These are phyloP conservation scores for Rhodotorula sp. DNA, from an alignment of 1,284 basidiomycete genomes.

Conservation along the genomic window DNA sequence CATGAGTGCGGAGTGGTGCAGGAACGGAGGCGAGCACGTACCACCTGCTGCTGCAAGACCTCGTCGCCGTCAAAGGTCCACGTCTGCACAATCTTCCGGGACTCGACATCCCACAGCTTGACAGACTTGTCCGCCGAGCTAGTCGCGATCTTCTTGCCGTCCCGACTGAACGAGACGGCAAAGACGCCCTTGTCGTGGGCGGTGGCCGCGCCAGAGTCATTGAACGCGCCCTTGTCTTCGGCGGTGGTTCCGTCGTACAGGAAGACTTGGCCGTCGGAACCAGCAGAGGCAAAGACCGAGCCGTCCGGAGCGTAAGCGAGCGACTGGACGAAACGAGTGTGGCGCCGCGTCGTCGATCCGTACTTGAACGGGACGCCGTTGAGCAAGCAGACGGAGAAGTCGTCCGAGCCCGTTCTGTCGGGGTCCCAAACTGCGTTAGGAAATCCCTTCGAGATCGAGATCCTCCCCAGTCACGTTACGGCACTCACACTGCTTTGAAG, in stretches of 20 bases:
- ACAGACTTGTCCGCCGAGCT: constrained; percentile 83
- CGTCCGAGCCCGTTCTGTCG: constrained; percentile 61
- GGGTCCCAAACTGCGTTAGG: not conserved
- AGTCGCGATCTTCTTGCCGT: constrained; percentile 71
- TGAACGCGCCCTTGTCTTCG: constrained; percentile 69
- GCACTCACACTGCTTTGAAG: constrained; percentile 70
- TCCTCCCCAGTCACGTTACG: too few relatives aligned
- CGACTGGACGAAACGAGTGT: constrained; percentile 93
- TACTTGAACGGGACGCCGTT: constrained; percentile 84
- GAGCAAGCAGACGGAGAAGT: constrained; percentile 73
- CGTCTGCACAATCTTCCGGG: constrained; percentile 61
- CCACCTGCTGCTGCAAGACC: constrained; percentile 51
- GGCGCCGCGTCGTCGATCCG: constrained; percentile 73
- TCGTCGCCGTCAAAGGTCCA: constrained; percentile 42
- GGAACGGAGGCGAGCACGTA: constrained; percentile 18
- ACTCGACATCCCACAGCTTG: constrained; percentile 82
- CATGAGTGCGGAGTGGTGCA: too few relatives aligned
- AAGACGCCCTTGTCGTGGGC: constrained; percentile 53
- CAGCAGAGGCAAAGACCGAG: constrained; percentile 81
- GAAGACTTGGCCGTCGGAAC: constrained; percentile 84
- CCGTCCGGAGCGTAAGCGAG: constrained; percentile 65
- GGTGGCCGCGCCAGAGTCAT: constrained; percentile 1
- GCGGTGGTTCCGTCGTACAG: constrained; percentile 90
- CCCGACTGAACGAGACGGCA: constrained; percentile 54
- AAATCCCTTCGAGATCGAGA: constrained; percentile 49